Evolutionary conservation across 2,329 filamentous ascomycete genomes (phyloP).

Genomic region (Aureobasidium namibiae): DNA sequence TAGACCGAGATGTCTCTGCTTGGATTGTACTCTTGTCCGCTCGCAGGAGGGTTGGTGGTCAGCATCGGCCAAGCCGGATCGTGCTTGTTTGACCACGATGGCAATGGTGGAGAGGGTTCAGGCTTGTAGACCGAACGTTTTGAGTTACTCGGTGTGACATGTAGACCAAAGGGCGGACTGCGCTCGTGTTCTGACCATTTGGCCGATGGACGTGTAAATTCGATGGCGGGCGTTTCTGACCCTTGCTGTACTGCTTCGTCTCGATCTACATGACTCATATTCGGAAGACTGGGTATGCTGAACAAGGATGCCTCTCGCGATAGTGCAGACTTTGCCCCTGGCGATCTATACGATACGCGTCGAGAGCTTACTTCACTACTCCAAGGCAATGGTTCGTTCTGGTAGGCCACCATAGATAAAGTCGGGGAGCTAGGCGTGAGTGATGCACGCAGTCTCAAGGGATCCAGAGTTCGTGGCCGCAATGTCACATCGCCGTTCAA

Average conservation of each 20-base stretch:
- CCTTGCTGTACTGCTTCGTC: not conserved
- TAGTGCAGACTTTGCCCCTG: not conserved
- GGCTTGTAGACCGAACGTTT: not conserved
- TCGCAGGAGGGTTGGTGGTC: not conserved
- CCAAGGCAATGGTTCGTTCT: constrained; percentile 1
- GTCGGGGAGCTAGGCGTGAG: constrained; percentile 34
- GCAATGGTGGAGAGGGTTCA: not conserved
- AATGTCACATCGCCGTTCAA: constrained; percentile 8
- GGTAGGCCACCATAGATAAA: constrained; percentile 21
- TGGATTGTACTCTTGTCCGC: constrained; percentile 24
- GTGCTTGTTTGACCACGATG: constrained; percentile 16
- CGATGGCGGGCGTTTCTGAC: constrained; percentile 7
- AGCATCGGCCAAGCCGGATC: constrained; percentile 22
- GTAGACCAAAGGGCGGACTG: constrained; percentile 6
- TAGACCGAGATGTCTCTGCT: constrained; percentile 3
- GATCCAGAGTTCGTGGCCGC: constrained; percentile 17
- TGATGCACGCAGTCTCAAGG: constrained; percentile 29
- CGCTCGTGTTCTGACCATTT: constrained; percentile 9
- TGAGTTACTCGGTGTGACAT: constrained; percentile 2
- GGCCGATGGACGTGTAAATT: constrained; percentile 13
- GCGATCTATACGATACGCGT: not conserved
- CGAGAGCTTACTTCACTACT: not conserved
- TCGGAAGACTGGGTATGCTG: constrained; percentile 31
- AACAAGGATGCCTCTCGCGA: constrained; percentile 19
- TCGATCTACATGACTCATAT: constrained; percentile 18